Conservation (phyloP, 352 stramenopile genomes). For the Phytophthora citrophthora region DNA sequence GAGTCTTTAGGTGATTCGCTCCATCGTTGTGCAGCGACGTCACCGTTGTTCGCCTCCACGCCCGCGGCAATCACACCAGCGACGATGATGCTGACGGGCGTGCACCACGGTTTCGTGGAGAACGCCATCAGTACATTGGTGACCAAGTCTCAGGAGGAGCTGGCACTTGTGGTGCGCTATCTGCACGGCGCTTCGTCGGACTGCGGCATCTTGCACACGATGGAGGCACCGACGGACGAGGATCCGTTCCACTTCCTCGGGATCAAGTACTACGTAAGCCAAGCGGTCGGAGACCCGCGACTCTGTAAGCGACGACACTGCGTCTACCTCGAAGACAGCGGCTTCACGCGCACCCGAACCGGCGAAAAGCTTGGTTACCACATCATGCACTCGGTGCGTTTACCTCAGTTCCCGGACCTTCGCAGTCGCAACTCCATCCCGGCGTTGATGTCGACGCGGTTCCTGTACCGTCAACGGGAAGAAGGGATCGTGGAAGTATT, state of each 20-base stretch:
- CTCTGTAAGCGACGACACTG: conserved; percentile 43
- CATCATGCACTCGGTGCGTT: conserved; percentile 48
- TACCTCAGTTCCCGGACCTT: conserved; percentile 48
- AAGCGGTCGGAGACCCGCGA: conserved; percentile 28
- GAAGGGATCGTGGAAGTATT: conserved; percentile 42
- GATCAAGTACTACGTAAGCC: conserved; percentile 58
- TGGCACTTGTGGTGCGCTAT: conserved; percentile 54
- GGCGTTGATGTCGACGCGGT: conserved; percentile 37
- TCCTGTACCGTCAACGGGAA: conserved; percentile 52
- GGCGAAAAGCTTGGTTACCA: conserved; percentile 53
- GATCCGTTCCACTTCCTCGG: conserved; percentile 58
- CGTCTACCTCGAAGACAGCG: conserved; percentile 51
- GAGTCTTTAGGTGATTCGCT: conserved; percentile 26
- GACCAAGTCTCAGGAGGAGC: conserved; percentile 51
- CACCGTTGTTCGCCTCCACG: conserved; percentile 44
- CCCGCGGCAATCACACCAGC: conserved; percentile 31
- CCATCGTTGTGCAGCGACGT: conserved; percentile 30
- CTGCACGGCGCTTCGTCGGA: conserved; percentile 48
- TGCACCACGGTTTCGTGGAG: conserved; percentile 43
- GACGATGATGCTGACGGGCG: conserved; percentile 46
- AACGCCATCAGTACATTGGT: conserved; percentile 39
- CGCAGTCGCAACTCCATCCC: conserved; percentile 32
- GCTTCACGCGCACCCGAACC: conserved; percentile 41
- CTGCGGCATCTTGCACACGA: conserved; percentile 41
- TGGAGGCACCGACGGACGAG: conserved; percentile 37